These are phyloP conservation scores for Colletotrichum horii DNA, from an alignment of 2,329 filamentous ascomycete species.

Conservation along the genomic window DNA sequence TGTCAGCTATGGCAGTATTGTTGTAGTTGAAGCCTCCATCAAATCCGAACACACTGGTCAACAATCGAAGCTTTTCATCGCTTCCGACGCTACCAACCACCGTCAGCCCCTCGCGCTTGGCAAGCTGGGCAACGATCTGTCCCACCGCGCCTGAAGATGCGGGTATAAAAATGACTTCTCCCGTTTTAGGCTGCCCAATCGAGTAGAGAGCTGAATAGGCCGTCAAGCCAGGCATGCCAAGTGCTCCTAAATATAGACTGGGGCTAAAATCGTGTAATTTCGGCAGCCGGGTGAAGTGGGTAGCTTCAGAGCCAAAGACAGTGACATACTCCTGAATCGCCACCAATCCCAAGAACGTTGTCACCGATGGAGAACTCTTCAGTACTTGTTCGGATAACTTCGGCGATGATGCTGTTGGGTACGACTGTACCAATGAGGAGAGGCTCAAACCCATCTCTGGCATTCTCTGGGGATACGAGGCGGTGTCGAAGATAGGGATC, in stretches of 20 bases:
- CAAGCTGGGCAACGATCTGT: conserved; percentile 81
- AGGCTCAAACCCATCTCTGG: conserved; percentile 69
- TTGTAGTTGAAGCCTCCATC: conserved; percentile 85
- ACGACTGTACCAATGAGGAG: conserved; percentile 65
- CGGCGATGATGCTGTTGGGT: conserved; percentile 68
- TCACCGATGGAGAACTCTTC: too few relatives aligned
- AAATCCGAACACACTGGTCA: conserved; percentile 52
- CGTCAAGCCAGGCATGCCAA: conserved; percentile 67
- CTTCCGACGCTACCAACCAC: conserved; percentile 83
- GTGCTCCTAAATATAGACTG: conserved; percentile 72
- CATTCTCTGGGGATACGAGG: conserved; percentile 70
- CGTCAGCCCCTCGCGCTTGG: conserved; percentile 78
- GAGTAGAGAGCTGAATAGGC: conserved; percentile 73
- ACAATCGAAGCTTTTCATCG: conserved; percentile 78
- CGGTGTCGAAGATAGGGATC: conserved; percentile 78
- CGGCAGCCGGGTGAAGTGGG: conserved; percentile 37
- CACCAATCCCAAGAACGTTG: too few relatives aligned
- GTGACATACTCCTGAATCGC: conserved; percentile 37
- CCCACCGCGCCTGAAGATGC: conserved; percentile 83
- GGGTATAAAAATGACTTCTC: conserved; percentile 81
- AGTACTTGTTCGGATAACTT: conserved; percentile 47
- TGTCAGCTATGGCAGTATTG: conserved; percentile 73
- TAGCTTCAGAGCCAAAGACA: not conserved
- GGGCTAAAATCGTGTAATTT: conserved; percentile 73
- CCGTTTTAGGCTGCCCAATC: conserved; percentile 66